Evolutionary conservation across 2,329 filamentous ascomycete species (phyloP).

Genomic region (Fusarium nodosum): DNA sequence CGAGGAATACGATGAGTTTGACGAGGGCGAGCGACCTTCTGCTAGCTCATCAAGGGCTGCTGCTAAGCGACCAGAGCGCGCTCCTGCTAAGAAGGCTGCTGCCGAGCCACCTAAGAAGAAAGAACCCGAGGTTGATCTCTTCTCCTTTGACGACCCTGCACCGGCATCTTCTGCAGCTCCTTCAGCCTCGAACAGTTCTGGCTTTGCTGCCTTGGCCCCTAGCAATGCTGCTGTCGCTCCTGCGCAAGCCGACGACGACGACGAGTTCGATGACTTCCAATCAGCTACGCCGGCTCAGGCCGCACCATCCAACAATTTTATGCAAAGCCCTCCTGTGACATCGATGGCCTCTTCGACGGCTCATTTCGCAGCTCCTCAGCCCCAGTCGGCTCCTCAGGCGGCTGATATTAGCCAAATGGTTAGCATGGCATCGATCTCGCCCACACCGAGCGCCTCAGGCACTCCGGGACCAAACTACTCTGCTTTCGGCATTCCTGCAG

Average conservation of each 20-base stretch:
- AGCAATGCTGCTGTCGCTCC: conserved; percentile 41
- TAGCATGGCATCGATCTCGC: conserved; percentile 84
- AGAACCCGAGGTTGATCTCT: conserved; percentile 90
- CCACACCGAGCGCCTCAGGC: conserved; percentile 70
- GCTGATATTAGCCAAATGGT: conserved; percentile 85
- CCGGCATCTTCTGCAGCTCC: conserved; percentile 62
- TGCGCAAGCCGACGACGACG: conserved; percentile 69
- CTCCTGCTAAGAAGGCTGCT: conserved; percentile 58
- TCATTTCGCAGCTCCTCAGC: conserved; percentile 85
- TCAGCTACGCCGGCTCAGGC: conserved; percentile 78
- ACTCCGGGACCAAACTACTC: conserved; percentile 74
- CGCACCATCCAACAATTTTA: conserved; percentile 54
- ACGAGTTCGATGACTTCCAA: conserved; percentile 98
- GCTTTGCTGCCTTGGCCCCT: conserved; percentile 61
- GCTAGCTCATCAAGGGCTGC: conserved; percentile 63
- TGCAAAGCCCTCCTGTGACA: conserved; percentile 62
- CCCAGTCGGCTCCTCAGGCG: conserved; percentile 85
- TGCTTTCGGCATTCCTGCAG: conserved; percentile 63
- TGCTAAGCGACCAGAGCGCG: conserved; percentile 52
- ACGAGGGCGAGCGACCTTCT: conserved; percentile 73
- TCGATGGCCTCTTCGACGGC: conserved; percentile 68
- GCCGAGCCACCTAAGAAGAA: conserved; percentile 81
- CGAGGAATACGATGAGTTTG: conserved; percentile 97
- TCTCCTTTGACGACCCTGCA: conserved; percentile 87
- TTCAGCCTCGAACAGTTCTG: conserved; percentile 62